Evolutionary conservation across 2,329 filamentous ascomycete species (phyloP), one percentile per base, ranked within the genome.

Genomic region (Metarhizium robertsii): DNA sequence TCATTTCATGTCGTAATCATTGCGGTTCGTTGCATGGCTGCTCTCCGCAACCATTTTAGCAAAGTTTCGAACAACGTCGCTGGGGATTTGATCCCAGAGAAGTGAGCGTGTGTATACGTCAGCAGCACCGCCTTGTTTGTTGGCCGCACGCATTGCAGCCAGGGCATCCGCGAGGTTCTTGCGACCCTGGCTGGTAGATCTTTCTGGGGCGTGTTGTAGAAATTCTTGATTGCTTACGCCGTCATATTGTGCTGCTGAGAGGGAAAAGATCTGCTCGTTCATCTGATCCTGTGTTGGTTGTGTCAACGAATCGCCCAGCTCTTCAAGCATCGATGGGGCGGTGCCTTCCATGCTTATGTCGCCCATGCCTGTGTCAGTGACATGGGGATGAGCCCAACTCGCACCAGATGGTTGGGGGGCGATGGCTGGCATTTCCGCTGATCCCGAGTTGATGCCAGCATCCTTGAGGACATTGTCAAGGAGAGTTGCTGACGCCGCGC

Each of bases 61-160:
- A 76, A 97, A 97, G 69, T 92, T 90, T 63, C 86, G 84, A 54
- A 99, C 90, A 51, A 97, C 91, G 61, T 97, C 91, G 63, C 84
- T 81, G 14, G 94, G 92, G 64, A 97, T 92, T 71, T 92, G 89
- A 66, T 96, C 91, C 90, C 90, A 96, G 56, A 97, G 84, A 59
- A 97, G 79, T 59, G 90, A 95, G 56, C 92, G 83, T 38, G 92
- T 95, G 74, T 96, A 96, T 46, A 96, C 89, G 65, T 96, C 91
- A 56, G 92, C 88, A 50, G 86, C 87, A 52, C 68, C 68, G 53
- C 82, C 81, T 62, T 87, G 82, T 72, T 90, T 90, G 65, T 79
- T 78, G 64, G 79, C 82, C 62, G 76, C 76, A 61, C 90, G 85
- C 84, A 96, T 90, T 49, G 83, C 85, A 52, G 87, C 84, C 50